phyloP scores from a whole-genome alignment of 805 yeast genomes.

The Wickerhamiella vanderwaltii region DNA sequence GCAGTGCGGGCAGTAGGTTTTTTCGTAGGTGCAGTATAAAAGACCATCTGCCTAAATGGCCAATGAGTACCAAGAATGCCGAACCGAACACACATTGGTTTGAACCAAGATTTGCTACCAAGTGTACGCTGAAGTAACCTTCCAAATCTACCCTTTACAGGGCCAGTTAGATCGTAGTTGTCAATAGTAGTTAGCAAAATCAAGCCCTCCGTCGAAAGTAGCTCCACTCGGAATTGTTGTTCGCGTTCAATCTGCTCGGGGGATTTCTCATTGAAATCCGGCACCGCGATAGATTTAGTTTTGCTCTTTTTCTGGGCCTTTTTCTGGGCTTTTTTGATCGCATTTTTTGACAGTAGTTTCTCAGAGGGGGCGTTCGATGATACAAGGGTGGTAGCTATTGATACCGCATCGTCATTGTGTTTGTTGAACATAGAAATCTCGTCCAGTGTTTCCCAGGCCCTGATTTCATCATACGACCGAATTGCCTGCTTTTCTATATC shows the following conservation, averaged over 20 bases:
- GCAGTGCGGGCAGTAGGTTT: conserved; percentile 34
- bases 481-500: conserved; percentile 4
- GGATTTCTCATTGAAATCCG: conserved; percentile 18
- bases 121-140: conserved; percentile 21
- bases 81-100: conserved; percentile 30
- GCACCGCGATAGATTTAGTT: too few species aligned
- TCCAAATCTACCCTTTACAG: conserved; percentile 27
- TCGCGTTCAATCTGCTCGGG: conserved; percentile 23
- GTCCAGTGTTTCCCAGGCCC: conserved; percentile 27
- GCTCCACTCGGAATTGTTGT: conserved; percentile 26
- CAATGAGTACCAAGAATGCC: conserved; percentile 36
- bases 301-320: conserved; percentile 23
- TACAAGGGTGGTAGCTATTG: background rate
- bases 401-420: background rate
- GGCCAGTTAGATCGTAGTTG: conserved; percentile 31
- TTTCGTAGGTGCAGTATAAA: conserved; percentile 31
- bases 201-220: conserved; percentile 33
- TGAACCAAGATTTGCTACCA: conserved; percentile 27
- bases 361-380: background rate
- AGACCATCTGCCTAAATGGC: conserved; percentile 34
- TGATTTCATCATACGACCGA: conserved; percentile 23
- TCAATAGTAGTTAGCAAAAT: conserved; percentile 30
- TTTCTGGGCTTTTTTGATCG: conserved; percentile 18
- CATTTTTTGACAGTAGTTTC: conserved; percentile 23
- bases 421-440: conserved; percentile 18